phyloP scores from a whole-genome alignment of 2,329 filamentous ascomycete species.

The Macrophomina pseudophaseolina region DNA sequence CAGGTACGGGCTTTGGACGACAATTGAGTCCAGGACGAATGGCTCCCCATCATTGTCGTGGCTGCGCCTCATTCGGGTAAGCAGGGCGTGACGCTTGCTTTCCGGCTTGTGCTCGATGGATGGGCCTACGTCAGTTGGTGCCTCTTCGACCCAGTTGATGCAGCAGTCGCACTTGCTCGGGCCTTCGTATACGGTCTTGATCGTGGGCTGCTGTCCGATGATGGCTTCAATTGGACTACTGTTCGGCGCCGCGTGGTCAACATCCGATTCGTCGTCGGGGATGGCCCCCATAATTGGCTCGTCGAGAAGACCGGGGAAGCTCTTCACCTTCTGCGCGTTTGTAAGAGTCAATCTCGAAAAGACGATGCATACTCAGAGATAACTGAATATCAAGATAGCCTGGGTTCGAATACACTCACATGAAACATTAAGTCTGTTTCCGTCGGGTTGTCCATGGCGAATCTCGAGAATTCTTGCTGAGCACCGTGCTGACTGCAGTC shows the following conservation, averaged over 20 bases:
- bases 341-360: background rate
- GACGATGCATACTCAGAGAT: background rate
- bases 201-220: background rate
- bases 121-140: conserved; percentile 28
- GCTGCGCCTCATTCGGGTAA: conserved; percentile 29
- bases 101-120: conserved; percentile 32
- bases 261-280: background rate
- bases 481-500: no score
- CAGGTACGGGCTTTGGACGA: conserved; percentile 42
- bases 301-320: background rate
- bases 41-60: background rate
- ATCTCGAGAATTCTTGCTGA: no score
- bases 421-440: no score
- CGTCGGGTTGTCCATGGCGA: no score
- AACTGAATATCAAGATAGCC: background rate
- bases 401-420: background rate
- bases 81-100: conserved; percentile 30
- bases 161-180: conserved; percentile 30
- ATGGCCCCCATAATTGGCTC: background rate
- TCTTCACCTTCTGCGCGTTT: background rate
- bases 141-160: conserved; percentile 32
- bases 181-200: conserved; percentile 32
- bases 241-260: background rate
- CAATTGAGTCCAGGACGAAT: conserved; percentile 36
- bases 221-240: background rate